phyloP scores from a whole-genome alignment of 169 alveolate species.

The Cryptosporidium sp. region DNA sequence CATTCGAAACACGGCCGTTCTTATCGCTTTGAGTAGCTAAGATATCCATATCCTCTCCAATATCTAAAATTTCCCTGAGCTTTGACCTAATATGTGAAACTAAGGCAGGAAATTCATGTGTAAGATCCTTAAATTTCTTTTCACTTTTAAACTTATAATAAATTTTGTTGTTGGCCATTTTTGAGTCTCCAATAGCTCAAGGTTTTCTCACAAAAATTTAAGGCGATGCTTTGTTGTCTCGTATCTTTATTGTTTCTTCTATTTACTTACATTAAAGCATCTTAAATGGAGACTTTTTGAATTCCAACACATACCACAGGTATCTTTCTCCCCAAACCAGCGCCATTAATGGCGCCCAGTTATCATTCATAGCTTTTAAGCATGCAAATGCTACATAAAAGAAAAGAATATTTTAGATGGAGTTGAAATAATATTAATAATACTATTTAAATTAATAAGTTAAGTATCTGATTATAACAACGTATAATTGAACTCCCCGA shows the following conservation, averaged over 20 bases:
- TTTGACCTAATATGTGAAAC: conserved; percentile 65
- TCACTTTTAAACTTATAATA: conserved; percentile 64
- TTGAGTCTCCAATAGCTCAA: not conserved
- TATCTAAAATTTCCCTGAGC: conserved; percentile 54
- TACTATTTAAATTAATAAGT: not conserved
- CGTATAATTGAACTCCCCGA: not conserved
- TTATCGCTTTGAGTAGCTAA: conserved; percentile 37
- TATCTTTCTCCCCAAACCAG: conserved; percentile 5
- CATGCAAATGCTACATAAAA: not conserved
- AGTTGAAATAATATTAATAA: not conserved
- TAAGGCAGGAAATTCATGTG: conserved; percentile 51
- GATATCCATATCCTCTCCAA: conserved; percentile 75
- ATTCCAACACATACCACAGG: not conserved
- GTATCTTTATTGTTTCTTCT: not conserved
- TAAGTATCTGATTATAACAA: no score
- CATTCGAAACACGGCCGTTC: conserved; percentile 45
- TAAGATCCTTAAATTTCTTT: conserved; percentile 55
- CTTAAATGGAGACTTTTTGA: conserved; percentile 1
- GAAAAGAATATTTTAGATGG: not conserved
- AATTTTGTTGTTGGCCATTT: conserved; percentile 27
- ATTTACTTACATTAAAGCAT: not conserved
- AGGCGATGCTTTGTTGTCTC: not conserved
- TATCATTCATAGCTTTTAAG: not conserved
- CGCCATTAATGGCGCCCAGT: conserved; percentile 12
- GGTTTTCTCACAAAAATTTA: not conserved